Conservation (phyloP, 2,329 filamentous ascomycete genomes). For the Metarhizium brunneum region DNA sequence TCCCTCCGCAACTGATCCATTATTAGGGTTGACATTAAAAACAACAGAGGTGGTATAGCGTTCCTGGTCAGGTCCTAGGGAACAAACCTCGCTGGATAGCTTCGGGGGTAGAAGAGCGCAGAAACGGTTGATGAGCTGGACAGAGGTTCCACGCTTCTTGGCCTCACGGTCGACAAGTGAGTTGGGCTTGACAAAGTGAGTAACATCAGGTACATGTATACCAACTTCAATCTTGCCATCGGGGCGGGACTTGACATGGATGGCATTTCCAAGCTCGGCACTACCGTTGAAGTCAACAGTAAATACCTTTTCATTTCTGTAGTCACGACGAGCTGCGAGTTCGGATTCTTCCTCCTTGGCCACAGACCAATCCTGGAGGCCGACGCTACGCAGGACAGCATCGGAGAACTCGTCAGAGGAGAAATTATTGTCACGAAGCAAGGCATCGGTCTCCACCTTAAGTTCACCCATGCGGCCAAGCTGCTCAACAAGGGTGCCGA, state of each 20-base stretch:
- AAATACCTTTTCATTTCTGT: conserved; percentile 80
- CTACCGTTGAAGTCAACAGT: conserved; percentile 86
- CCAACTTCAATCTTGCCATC: conserved; percentile 90
- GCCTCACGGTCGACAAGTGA: conserved; percentile 94
- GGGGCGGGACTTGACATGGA: conserved; percentile 77
- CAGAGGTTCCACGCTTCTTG: conserved; percentile 93
- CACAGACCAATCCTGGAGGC: conserved; percentile 84
- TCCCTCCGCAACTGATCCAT: conserved; percentile 68
- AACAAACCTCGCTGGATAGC: conserved; percentile 80
- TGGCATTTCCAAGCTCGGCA: conserved; percentile 81
- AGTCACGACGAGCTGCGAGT: conserved; percentile 72
- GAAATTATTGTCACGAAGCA: conserved; percentile 98
- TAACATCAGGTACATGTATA: conserved; percentile 88
- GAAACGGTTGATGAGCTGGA: conserved; percentile 84
- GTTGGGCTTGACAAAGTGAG: conserved; percentile 94
- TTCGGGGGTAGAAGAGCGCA: conserved; percentile 83
- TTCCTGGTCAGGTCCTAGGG: conserved; percentile 77
- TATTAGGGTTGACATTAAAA: conserved; percentile 78
- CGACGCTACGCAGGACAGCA: conserved; percentile 86
- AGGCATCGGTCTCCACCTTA: conserved; percentile 94
- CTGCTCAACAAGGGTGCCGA: conserved; percentile 94
- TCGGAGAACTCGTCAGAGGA: conserved; percentile 96
- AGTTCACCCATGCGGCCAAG: conserved; percentile 95
- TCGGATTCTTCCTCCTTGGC: conserved; percentile 70
- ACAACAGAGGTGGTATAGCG: conserved; percentile 87